Evolutionary conservation across 768 basidiomycete species (phyloP), one percentile per base, ranked within the genome.

Genomic region (Leccinum variicolor): DNA sequence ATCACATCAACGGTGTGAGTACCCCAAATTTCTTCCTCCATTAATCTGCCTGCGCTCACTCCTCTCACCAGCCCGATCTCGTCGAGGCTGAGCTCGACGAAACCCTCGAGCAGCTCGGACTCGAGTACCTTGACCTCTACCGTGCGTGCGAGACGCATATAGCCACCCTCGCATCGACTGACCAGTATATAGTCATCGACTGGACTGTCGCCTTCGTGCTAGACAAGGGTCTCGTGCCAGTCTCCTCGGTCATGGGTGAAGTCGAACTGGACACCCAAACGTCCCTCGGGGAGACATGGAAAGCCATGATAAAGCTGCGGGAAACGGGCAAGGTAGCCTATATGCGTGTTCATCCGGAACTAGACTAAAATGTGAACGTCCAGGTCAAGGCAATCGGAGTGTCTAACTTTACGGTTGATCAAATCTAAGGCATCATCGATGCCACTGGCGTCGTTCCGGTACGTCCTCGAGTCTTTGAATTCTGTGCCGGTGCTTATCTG

Each of bases 1-100:
- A 92, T 69, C 96, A 99, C 74, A 98, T 99, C 78, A 99, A 99
- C 71, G 77, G 82, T 57, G 96, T 97, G 66, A 62, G 90, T 72
- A 62, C 29, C n/a, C 53, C 21, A 39, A 39, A 9, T 8, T 39
- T 53, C 28, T 21, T 56, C n/a, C 19, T 52, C 50, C 46, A 28
- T 14, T 15, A 26, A 3, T n/a, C 23, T 17, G 17, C 17, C 19
- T 53, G 26, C 57, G 97, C 25, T 89, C 96, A 29, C 29, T 29
- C 29, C 25, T 77, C 81, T 10, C 90, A 91, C 67, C 80, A 78
- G 57, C 84, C 88, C 5, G 78, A 81, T 8, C 70, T 79, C 52
- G 90, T 89, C 28, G 87, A 87, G 76, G 82, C 81, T 50, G 87
- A 85, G 63, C 84, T 94, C 49, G 84, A 94, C 53, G 83, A 85